Percentiles rank a stretch among this genome's conserved stretches.
Evolutionary conservation across 257 asterid species (phyloP).

Genomic region (Scutellaria baicalensis): DNA sequence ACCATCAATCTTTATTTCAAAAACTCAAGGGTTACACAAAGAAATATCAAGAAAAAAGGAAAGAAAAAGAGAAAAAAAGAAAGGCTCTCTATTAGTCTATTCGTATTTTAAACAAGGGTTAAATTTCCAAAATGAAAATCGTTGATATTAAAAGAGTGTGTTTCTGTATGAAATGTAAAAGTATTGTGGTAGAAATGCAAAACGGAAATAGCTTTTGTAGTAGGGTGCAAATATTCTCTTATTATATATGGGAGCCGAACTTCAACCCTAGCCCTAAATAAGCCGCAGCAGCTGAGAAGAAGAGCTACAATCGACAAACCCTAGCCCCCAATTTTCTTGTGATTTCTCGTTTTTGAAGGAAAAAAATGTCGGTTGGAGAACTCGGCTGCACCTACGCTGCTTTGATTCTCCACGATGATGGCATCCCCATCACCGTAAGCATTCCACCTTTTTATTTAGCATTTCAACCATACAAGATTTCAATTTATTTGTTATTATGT

Average conservation of each 20-base stretch:
- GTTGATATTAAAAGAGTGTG: neutral
- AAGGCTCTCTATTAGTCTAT: no score
- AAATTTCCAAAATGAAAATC: no score
- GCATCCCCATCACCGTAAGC: constrained; percentile 50
- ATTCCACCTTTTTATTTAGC: neutral
- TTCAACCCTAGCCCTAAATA: constrained; percentile 8
- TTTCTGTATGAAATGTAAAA: neutral
- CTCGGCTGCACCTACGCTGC: constrained; percentile 59
- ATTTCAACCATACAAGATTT: neutral
- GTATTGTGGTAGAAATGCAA: neutral
- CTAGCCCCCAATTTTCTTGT: neutral
- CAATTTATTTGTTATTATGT: neutral
- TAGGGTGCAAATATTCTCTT: neutral
- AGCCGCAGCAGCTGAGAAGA: constrained; percentile 10
- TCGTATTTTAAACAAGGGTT: no score
- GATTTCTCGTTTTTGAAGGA: neutral
- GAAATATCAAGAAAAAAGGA: no score
- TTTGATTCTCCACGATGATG: constrained; percentile 68
- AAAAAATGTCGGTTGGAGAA: constrained; percentile 48
- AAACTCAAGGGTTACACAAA: no score
- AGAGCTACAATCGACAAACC: neutral
- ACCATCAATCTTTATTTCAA: no score
- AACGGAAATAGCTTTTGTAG: neutral
- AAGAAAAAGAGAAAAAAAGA: no score
- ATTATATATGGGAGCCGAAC: neutral